A percentile compares a stretch with the other conserved stretches of the same genome.
Conservation (phyloP, 768 basidiomycete genomes). For the Tylopilus vinaceipallidus region DNA sequence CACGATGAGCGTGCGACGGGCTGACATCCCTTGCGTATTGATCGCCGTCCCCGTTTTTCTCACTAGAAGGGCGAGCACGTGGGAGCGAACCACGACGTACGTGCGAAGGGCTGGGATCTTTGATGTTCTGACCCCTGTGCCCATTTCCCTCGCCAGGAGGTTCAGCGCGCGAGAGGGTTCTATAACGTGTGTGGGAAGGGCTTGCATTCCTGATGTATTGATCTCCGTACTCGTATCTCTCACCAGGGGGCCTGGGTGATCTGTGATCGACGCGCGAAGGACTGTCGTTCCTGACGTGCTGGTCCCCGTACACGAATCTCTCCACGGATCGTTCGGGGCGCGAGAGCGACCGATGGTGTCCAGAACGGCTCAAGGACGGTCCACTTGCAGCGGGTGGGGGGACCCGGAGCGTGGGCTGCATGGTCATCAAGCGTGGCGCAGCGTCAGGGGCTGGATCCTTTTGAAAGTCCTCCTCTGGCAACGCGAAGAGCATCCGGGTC, state of each 20-base stretch:
- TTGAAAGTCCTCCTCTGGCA: conserved; percentile 1
- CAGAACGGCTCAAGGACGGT: neutral
- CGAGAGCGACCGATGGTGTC: too few species aligned
- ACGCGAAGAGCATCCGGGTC: conserved; percentile 5
- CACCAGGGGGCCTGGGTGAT: neutral
- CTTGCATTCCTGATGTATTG: neutral
- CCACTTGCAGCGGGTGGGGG: conserved; percentile 3
- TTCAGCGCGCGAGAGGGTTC: conserved; percentile 4
- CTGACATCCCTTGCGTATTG: too few species aligned
- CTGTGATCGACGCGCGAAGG: neutral
- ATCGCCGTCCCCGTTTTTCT: too few species aligned
- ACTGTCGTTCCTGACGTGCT: too few species aligned
- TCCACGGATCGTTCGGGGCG: too few species aligned
- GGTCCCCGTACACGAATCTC: too few species aligned
- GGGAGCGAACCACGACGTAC: too few species aligned
- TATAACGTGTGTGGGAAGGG: too few species aligned
- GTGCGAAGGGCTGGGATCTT: neutral
- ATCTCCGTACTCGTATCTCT: neutral
- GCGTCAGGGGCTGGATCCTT: neutral
- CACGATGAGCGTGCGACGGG: neutral
- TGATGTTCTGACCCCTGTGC: neutral
- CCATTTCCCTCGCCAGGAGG: neutral
- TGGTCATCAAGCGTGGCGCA: neutral
- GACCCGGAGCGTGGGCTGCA: neutral
- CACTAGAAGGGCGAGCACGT: neutral